Evolutionary conservation across 768 basidiomycete species (phyloP).

Genomic region (Hericium erinaceus): DNA sequence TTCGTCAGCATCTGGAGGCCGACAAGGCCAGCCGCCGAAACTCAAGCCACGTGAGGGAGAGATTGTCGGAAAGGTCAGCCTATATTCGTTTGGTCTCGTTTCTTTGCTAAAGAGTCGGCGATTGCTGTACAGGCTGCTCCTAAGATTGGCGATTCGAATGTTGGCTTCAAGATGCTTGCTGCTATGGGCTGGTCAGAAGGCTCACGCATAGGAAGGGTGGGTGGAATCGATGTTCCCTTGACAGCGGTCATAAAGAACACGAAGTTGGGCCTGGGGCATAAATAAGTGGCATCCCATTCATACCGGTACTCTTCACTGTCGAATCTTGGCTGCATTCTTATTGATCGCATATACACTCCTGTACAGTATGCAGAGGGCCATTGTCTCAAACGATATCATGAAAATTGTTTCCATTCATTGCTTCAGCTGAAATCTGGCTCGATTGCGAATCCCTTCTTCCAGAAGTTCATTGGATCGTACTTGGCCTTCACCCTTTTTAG

Average conservation of each 20-base stretch:
- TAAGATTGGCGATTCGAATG: conserved; percentile 68
- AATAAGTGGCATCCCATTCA: too few species aligned
- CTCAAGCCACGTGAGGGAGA: conserved; percentile 68
- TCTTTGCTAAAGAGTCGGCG: not conserved
- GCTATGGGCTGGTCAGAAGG: conserved; percentile 92
- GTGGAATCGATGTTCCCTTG: conserved; percentile 67
- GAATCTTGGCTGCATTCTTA: too few species aligned
- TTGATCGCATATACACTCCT: too few species aligned
- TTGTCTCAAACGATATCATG: too few species aligned
- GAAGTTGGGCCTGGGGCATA: conserved; percentile 65
- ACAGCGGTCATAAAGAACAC: conserved; percentile 81
- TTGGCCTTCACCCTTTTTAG: conserved; percentile 20
- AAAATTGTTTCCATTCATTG: too few species aligned
- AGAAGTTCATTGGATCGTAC: conserved; percentile 25
- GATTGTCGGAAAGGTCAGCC: conserved; percentile 67
- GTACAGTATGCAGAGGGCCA: too few species aligned
- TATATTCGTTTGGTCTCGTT: not conserved
- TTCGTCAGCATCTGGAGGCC: conserved; percentile 17
- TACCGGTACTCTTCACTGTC: too few species aligned
- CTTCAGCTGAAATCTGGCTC: conserved; percentile 12
- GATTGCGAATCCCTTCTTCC: conserved; percentile 19
- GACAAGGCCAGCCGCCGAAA: conserved; percentile 28
- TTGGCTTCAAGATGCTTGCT: conserved; percentile 82
- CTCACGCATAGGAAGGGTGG: conserved; percentile 53
- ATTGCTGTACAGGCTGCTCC: conserved; percentile 50